Percentiles rank a stretch among this genome's conserved stretches.
These are phyloP conservation scores for Flaveria sonorensis DNA, from an alignment of 129 eudicot species.

Conservation along the genomic window DNA sequence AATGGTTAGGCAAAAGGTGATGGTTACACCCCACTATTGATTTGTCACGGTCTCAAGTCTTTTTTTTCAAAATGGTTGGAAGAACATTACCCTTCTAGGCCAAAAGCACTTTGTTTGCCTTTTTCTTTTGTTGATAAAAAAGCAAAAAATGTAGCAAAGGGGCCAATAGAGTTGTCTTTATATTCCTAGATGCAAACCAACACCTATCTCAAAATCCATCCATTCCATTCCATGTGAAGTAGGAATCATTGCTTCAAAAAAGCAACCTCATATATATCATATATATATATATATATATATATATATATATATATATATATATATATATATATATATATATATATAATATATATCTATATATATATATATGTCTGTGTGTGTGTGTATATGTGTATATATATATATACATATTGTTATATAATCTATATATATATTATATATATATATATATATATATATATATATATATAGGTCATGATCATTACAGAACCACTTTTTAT, in stretches of 20 bases:
- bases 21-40: slow-evolving; percentile 39
- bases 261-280: slow-evolving; percentile 23
- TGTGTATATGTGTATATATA: too few species aligned
- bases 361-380: too few species aligned
- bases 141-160: slow-evolving; percentile 22
- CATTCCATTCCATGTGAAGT: slow-evolving; percentile 45
- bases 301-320: too few species aligned
- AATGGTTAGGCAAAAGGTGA: slow-evolving; percentile 44
- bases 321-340: slow-evolving; percentile 25
- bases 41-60: slow-evolving; percentile 34
- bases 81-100: slow-evolving; percentile 38
- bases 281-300: slow-evolving; percentile 29
- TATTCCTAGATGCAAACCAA: slow-evolving; percentile 42
- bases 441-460: too few species aligned
- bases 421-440: too few species aligned
- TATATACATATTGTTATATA: too few species aligned
- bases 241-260: slow-evolving; percentile 41
- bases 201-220: slow-evolving; percentile 42
- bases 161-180: slow-evolving; percentile 38
- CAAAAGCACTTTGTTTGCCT: slow-evolving; percentile 34
- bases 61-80: slow-evolving; percentile 40
- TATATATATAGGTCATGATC: too few species aligned
- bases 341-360: too few species aligned
- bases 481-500: too few species aligned
- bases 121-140: slow-evolving; percentile 23